A percentile compares a stretch with the other conserved stretches of the same genome.
These are phyloP conservation scores for Parsonsia alboflavescens DNA, from an alignment of 257 asterid species.

Conservation along the genomic window DNA sequence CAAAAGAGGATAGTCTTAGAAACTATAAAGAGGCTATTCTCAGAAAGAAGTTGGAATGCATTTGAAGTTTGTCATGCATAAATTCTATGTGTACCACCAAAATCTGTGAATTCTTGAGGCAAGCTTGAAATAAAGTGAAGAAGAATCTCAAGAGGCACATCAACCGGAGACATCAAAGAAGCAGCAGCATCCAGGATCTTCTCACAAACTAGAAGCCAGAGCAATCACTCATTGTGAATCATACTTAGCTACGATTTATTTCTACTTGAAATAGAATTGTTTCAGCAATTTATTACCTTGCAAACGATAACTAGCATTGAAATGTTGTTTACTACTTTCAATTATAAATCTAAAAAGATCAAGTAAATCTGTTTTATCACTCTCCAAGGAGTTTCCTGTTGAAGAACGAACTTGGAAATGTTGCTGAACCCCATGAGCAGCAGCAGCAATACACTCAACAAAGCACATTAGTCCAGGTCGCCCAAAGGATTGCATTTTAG, in stretches of 20 bases:
- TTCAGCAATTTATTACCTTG: constrained; percentile 48
- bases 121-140: constrained; percentile 68
- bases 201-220: constrained; percentile 62
- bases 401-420: constrained; percentile 27
- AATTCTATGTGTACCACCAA: constrained; percentile 54
- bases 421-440: constrained; percentile 50
- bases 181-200: constrained; percentile 68
- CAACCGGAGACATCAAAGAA: constrained; percentile 50
- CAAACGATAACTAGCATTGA: constrained; percentile 70
- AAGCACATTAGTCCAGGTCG: constrained; percentile 93
- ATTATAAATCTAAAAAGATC: constrained; percentile 68
- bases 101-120: constrained; percentile 81
- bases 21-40: neutral
- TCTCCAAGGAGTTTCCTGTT: constrained; percentile 25
- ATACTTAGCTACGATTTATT: neutral
- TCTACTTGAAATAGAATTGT: neutral
- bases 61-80: neutral
- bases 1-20: constrained; percentile 4
- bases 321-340: constrained; percentile 83
- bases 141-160: constrained; percentile 67
- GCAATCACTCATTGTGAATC: constrained; percentile 14
- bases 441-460: constrained; percentile 72
- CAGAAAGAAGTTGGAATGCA: neutral
- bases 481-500: constrained; percentile 68
- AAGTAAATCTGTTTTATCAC: constrained; percentile 50